These are phyloP conservation scores for Colletotrichum tropicale DNA, from an alignment of 2,329 filamentous ascomycete species.

Conservation along the genomic window DNA sequence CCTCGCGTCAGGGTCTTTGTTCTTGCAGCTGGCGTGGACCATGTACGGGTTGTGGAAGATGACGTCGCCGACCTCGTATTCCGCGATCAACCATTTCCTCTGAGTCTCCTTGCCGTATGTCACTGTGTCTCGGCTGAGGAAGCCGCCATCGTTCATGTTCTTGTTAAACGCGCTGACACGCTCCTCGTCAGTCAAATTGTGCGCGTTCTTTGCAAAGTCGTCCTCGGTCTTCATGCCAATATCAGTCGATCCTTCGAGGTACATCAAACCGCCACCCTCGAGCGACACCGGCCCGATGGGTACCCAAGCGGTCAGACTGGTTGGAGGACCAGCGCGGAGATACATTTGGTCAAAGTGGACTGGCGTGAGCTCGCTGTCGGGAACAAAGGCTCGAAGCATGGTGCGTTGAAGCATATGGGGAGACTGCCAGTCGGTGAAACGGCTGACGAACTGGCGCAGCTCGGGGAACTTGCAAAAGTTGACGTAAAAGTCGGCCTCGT, in stretches of 20 bases:
- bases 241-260: constrained; percentile 51
- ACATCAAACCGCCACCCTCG: constrained; percentile 62
- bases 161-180: constrained; percentile 56
- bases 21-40: constrained; percentile 61
- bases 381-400: constrained; percentile 60
- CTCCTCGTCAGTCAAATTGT: constrained; percentile 56
- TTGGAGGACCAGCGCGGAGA: constrained; percentile 56
- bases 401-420: constrained; percentile 38
- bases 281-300: constrained; percentile 58
- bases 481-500: constrained; percentile 1
- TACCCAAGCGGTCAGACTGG: constrained; percentile 61
- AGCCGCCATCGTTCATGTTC: constrained; percentile 62
- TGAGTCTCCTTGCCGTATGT: constrained; percentile 29
- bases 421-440: neutral
- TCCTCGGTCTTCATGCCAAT: constrained; percentile 46
- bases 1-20: constrained; percentile 52
- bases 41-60: constrained; percentile 43
- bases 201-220: constrained; percentile 50
- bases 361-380: constrained; percentile 60
- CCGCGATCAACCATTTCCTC: constrained; percentile 37
- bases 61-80: constrained; percentile 44
- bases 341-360: constrained; percentile 68
- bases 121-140: constrained; percentile 43
- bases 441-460: constrained; percentile 2
- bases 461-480: constrained; percentile 9